phyloP scores from a whole-genome alignment of 2,329 filamentous ascomycete genomes.

The Venturia carpophila region DNA sequence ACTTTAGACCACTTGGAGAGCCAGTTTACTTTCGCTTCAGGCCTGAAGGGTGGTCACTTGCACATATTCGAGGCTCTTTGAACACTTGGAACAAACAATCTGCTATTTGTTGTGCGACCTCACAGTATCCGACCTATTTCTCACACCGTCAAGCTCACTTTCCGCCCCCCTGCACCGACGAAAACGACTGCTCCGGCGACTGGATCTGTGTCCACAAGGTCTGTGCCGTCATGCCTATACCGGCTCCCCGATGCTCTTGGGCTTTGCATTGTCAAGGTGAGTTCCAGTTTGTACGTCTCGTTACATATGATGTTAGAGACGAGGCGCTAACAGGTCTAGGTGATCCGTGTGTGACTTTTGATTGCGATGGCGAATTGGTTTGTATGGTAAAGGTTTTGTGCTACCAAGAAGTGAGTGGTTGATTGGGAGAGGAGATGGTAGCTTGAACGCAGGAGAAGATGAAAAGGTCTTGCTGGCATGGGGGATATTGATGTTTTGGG shows the following conservation, averaged over 20 bases:
- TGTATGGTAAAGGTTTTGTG: neutral
- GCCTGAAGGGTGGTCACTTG: neutral
- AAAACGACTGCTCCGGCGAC: neutral
- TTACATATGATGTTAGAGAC: neutral
- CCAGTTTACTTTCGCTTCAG: neutral
- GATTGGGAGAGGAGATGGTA: neutral
- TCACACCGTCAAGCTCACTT: neutral
- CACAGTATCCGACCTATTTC: neutral
- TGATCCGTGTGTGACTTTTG: neutral
- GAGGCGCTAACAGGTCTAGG: neutral
- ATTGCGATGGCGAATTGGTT: conserved; percentile 4
- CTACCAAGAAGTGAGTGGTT: neutral
- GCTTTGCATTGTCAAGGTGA: neutral
- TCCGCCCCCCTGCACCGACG: neutral
- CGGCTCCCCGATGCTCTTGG: neutral
- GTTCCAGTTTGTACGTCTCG: neutral
- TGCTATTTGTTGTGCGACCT: neutral
- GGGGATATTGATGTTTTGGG: too few species aligned
- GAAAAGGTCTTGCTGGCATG: too few species aligned
- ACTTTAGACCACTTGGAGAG: neutral
- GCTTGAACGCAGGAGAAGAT: too few species aligned
- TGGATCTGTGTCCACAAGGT: neutral
- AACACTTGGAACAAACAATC: neutral
- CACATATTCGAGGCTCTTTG: neutral
- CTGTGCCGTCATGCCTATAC: neutral